phyloP scores from a whole-genome alignment of 495 filamentous ascomycete species.

The Amniculicola lignicola region DNA sequence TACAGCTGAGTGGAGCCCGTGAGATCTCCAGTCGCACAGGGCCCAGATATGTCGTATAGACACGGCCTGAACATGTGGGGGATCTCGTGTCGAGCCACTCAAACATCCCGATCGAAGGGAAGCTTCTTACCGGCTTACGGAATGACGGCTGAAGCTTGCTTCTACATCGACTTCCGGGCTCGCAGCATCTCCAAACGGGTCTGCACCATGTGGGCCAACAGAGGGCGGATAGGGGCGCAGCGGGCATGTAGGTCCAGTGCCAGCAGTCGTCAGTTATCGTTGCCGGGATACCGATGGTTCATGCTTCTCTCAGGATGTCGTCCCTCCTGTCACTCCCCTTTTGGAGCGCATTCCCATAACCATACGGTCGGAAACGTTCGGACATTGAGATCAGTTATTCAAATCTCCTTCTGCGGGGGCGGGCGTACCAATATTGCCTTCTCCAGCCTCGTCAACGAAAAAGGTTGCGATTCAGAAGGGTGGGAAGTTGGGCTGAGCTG shows the following conservation, averaged over 20 bases:
- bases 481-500: no score
- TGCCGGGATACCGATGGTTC: not conserved
- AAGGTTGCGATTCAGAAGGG: no score
- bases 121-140: not conserved
- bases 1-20: slow-evolving; percentile 1
- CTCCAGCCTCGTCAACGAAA: not conserved
- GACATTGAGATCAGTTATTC: not conserved
- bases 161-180: not conserved
- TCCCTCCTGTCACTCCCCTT: not conserved
- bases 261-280: not conserved
- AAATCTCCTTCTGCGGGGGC: not conserved
- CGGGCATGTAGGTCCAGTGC: not conserved
- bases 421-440: not conserved
- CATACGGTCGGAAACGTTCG: not conserved
- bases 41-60: not conserved
- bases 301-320: no score
- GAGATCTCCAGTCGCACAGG: not conserved
- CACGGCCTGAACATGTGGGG: slow-evolving; percentile 3
- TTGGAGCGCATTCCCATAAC: not conserved
- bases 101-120: not conserved
- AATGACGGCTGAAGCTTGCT: not conserved
- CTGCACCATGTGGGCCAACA: not conserved
- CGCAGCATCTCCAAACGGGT: not conserved
- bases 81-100: not conserved
- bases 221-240: not conserved